Evolutionary conservation across 805 yeast genomes (phyloP).

Genomic region (Metschnikowia henanensis): DNA sequence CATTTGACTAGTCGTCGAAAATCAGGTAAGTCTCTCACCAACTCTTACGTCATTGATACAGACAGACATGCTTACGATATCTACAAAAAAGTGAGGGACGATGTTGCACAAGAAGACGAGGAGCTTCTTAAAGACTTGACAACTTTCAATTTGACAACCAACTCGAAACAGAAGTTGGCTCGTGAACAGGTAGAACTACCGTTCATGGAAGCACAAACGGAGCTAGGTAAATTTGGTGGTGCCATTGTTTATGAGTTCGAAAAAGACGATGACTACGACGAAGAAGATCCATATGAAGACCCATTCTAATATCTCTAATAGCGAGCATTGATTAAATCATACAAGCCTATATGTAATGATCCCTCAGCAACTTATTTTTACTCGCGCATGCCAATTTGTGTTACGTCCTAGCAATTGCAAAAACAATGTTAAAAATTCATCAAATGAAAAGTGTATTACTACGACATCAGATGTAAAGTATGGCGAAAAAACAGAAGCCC

Average conservation of each 20-base stretch:
- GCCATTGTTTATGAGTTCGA: conserved; percentile 96
- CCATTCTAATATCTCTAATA: conserved; percentile 58
- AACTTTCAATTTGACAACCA: conserved; percentile 82
- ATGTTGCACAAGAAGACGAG: conserved; percentile 42
- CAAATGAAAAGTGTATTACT: too few species aligned
- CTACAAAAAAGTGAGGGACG: conserved; percentile 22
- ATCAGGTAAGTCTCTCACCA: conserved; percentile 75
- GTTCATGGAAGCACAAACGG: conserved; percentile 83
- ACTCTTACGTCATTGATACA: conserved; percentile 54
- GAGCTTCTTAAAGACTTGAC: conserved; percentile 69
- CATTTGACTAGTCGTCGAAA: conserved; percentile 70
- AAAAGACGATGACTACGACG: conserved; percentile 97
- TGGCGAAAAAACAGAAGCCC: conserved; percentile 14
- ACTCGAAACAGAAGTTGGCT: conserved; percentile 71
- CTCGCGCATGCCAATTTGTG: too few species aligned
- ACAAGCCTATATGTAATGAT: too few species aligned
- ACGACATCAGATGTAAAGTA: background rate
- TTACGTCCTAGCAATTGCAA: too few species aligned
- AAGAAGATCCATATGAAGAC: conserved; percentile 97
- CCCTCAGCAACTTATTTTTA: too few species aligned
- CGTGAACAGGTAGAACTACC: conserved; percentile 88
- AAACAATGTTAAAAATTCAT: background rate
- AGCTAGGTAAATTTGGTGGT: conserved; percentile 65
- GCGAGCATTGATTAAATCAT: too few species aligned
- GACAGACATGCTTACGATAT: conserved; percentile 41